These are phyloP conservation scores for Suhomyces chickasaworum DNA, from an alignment of 1,139 yeast species.

Conservation along the genomic window DNA sequence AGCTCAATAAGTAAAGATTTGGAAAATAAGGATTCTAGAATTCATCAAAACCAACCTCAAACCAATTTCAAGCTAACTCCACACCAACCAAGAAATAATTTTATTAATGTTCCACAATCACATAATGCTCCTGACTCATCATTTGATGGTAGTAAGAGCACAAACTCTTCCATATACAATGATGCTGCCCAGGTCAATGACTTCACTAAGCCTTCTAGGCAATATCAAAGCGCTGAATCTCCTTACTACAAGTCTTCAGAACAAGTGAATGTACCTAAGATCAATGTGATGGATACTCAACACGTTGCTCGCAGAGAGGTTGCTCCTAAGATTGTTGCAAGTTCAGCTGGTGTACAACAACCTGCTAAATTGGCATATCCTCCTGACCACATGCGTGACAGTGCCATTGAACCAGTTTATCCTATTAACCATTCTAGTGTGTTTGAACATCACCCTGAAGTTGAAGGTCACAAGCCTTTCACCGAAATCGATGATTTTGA, in stretches of 20 bases:
- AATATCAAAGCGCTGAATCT: conserved; percentile 11
- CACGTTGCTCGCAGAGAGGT: conserved; percentile 20
- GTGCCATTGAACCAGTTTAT: conserved; percentile 12
- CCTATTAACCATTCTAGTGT: conserved; percentile 28
- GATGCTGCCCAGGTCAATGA: conserved; percentile 42
- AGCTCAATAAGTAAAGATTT: conserved; percentile 11
- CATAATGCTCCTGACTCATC: background rate
- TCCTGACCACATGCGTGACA: conserved; percentile 14
- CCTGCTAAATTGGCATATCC: conserved; percentile 26
- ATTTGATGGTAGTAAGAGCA: conserved; percentile 8
- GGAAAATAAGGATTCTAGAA: background rate
- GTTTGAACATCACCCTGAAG: conserved; percentile 50
- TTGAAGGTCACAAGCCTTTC: conserved; percentile 52
- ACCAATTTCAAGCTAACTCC: conserved; percentile 5
- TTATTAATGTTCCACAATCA: background rate
- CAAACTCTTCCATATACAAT: conserved; percentile 33
- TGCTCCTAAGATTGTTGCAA: conserved; percentile 37
- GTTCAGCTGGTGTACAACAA: conserved; percentile 26
- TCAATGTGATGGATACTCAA: conserved; percentile 10
- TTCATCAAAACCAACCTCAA: conserved; percentile 1
- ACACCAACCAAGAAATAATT: conserved; percentile 6
- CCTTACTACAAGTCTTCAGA: conserved; percentile 11
- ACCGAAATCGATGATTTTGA: conserved; percentile 42
- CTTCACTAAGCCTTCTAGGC: conserved; percentile 26
- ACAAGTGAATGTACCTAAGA: conserved; percentile 4